Percentiles rank a stretch among this genome's conserved stretches.
Evolutionary conservation across 2,329 filamentous ascomycete genomes (phyloP).

Genomic region (Penicillium fuscoglaucum): DNA sequence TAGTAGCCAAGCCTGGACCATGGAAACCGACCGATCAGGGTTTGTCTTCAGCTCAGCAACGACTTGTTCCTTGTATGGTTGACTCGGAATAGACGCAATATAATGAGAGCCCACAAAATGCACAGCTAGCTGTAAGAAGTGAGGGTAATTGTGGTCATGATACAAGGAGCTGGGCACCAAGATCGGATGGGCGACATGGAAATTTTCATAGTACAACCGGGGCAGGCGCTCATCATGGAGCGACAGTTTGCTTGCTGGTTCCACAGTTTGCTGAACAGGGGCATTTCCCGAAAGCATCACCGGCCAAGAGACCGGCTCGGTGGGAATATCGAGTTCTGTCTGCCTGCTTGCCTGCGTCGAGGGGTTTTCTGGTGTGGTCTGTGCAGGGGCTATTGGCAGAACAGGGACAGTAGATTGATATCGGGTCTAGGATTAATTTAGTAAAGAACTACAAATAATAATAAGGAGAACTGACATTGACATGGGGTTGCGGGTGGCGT

Average conservation of each 20-base stretch:
- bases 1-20: constrained; percentile 41
- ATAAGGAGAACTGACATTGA: constrained; percentile 13
- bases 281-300: constrained; percentile 22
- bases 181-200: constrained; percentile 56
- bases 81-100: constrained; percentile 33
- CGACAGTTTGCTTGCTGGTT: constrained; percentile 18
- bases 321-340: constrained; percentile 21
- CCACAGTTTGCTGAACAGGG: constrained; percentile 14
- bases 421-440: constrained; percentile 3
- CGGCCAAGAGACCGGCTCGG: constrained; percentile 24
- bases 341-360: constrained; percentile 17
- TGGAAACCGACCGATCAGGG: constrained; percentile 31
- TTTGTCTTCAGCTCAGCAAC: constrained; percentile 26
- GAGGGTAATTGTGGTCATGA: constrained; percentile 43
- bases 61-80: constrained; percentile 30
- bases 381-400: constrained; percentile 10
- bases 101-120: constrained; percentile 56
- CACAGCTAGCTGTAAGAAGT: constrained; percentile 51
- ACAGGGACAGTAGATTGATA: constrained; percentile 13
- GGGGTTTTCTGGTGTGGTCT: constrained; percentile 21
- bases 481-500: constrained; percentile 11
- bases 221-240: constrained; percentile 39
- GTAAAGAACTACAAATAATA: neutral
- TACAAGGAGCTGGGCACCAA: constrained; percentile 49
- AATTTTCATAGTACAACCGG: constrained; percentile 54